Base-by-base conservation (phyloP, 495 filamentous ascomycete genomes). In the Apiosordaria backusii region DNA sequence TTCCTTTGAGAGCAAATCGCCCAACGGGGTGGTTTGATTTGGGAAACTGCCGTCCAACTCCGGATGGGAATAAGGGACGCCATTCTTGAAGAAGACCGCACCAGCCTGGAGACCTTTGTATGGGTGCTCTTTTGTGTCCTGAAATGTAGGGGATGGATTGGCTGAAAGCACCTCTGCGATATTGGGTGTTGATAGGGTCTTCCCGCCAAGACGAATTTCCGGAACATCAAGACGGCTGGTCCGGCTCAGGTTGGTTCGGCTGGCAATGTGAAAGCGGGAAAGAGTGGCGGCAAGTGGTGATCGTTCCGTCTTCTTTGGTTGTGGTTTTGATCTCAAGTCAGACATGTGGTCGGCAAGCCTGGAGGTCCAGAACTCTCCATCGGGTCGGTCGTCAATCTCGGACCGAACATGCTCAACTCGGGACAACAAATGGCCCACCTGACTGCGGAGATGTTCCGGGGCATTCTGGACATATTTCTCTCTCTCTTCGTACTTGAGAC, bases 321-420 rank as follows among this genome's bases (percentile, higher is more conserved):
- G 66, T 24, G 66, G 66, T 9, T 64, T 67, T 22, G 66, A 64
- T 18, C 66, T 54, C 61, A 67, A 58, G 57, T 67, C 66, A 16
- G 66, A 35, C 55, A 67, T 50, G 61, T 67, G 66, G 57, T 67
- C 66, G 61, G 66, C 66, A 4, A 67, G 55, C 4, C 45, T 60
- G 57, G 27, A 45, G 0, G 66, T 67, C 66, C 66, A 67, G 66
- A 67, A 67, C 50, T 64, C 66, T n/a, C 66, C 66, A 16, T 67
- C 66, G 9, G 66, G n/a, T 0, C 61, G 54, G 19, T 52, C 35
- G 21, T 67, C 61, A 13, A 67, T 29, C 6, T 60, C 54, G 45
- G 45, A 59, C 6, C 66, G 55, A 15, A 67, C 61, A 13, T 64
- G 40, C 19, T 67, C 29, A 16, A 64, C 61, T 1, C 66, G 55